phyloP scores from a whole-genome alignment of 2,329 filamentous ascomycete species.

The Sporothrix sp. region DNA sequence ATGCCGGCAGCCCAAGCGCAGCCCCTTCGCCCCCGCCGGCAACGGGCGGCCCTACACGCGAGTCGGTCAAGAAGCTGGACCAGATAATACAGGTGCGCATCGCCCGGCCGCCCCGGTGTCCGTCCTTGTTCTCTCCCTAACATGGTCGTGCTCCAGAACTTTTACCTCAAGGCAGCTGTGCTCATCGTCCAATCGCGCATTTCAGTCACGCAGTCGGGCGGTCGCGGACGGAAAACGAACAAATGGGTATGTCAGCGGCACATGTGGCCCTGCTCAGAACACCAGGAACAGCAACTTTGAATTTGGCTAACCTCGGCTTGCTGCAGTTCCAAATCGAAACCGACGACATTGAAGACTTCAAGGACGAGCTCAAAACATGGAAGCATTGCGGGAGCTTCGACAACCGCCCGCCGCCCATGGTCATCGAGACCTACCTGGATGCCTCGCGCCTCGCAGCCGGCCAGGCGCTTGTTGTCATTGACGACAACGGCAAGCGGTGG shows the following conservation, averaged over 20 bases:
- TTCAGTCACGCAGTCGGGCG: conserved; percentile 51
- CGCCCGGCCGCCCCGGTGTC: not conserved
- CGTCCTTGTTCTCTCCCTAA: not conserved
- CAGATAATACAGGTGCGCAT: conserved; percentile 78
- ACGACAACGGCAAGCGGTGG: conserved; percentile 85
- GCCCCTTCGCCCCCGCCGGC: conserved; percentile 35
- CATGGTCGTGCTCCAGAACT: conserved; percentile 53
- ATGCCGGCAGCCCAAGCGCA: conserved; percentile 33
- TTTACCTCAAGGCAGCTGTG: conserved; percentile 78
- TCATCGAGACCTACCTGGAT: conserved; percentile 87
- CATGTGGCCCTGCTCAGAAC: no score
- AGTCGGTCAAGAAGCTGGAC: conserved; percentile 71
- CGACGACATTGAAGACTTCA: conserved; percentile 81
- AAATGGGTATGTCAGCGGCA: conserved; percentile 73
- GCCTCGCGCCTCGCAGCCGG: conserved; percentile 67
- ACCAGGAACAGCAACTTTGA: no score
- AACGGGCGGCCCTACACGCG: conserved; percentile 44
- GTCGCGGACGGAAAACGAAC: conserved; percentile 54
- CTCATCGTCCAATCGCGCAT: conserved; percentile 75
- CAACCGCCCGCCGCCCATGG: conserved; percentile 68
- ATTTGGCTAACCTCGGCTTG: no score
- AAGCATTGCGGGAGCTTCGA: conserved; percentile 68
- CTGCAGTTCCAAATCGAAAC: conserved; percentile 98
- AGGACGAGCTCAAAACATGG: conserved; percentile 73
- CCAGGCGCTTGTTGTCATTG: conserved; percentile 78